Evolutionary conservation across 73 alveolate species (phyloP).

Genomic region (Paramecium octaurelia): DNA sequence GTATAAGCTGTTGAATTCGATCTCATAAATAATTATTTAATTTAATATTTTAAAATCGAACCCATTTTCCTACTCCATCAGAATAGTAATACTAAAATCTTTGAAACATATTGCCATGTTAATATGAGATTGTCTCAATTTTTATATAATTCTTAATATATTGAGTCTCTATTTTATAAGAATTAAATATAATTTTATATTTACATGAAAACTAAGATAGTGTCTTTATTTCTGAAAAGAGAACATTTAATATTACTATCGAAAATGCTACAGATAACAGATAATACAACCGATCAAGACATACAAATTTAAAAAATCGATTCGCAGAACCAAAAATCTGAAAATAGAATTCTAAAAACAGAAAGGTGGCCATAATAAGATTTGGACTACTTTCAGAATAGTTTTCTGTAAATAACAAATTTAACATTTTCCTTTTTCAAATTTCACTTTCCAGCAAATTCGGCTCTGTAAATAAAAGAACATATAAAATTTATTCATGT

Average conservation of each 20-base stretch:
- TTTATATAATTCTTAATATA: not conserved
- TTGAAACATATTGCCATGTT: not conserved
- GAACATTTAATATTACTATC: not conserved
- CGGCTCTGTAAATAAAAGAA: not conserved
- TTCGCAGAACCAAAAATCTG: not conserved
- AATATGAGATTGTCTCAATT: not conserved
- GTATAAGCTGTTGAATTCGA: not conserved
- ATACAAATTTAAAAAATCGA: not conserved
- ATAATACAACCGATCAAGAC: not conserved
- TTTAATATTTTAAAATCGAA: not conserved
- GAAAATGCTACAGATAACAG: not conserved
- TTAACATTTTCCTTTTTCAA: not conserved
- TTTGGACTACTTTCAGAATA: not conserved
- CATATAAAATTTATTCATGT: not conserved
- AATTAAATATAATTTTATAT: constrained; percentile 14
- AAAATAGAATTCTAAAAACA: constrained; percentile 13
- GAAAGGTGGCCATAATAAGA: constrained; percentile 31
- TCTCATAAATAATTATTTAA: not conserved
- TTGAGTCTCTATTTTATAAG: not conserved
- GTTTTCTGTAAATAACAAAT: not conserved
- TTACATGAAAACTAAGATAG: constrained; percentile 26
- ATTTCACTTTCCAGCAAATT: constrained; percentile 6
- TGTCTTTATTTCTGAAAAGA: constrained; percentile 9
- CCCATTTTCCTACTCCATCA: not conserved
- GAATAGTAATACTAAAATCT: not conserved